These are phyloP conservation scores for Casuarina cunninghamiana DNA, from an alignment of 306 rosid species.

Conservation along the genomic window DNA sequence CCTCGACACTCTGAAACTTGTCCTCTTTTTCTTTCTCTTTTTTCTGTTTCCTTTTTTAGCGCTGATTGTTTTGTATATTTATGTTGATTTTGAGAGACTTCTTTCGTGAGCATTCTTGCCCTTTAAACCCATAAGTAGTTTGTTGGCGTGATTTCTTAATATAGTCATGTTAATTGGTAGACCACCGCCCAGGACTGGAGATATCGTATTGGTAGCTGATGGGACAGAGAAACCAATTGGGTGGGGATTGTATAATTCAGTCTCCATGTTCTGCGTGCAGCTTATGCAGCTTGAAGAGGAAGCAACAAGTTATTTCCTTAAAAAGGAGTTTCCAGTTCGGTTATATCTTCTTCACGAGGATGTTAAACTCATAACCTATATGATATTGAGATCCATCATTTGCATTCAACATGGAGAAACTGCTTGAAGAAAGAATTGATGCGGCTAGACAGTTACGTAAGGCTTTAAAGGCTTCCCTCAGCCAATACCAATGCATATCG, in stretches of 20 bases:
- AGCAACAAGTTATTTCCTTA: slow-evolving; percentile 52
- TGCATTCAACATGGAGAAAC: slow-evolving; percentile 70
- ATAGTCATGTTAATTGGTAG: slow-evolving; percentile 82
- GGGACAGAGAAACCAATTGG: slow-evolving; percentile 84
- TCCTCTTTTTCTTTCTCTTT: not conserved
- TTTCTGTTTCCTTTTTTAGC: not conserved
- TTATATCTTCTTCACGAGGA: slow-evolving; percentile 16
- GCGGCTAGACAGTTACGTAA: slow-evolving; percentile 64
- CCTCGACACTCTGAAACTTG: not conserved
- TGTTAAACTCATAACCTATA: slow-evolving; percentile 21
- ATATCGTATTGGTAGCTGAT: slow-evolving; percentile 77
- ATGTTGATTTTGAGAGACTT: not conserved
- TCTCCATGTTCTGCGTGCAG: slow-evolving; percentile 86
- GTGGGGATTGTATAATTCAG: slow-evolving; percentile 93
- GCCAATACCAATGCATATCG: slow-evolving; percentile 74
- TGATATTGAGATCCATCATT: slow-evolving; percentile 54
- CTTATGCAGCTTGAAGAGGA: slow-evolving; percentile 92
- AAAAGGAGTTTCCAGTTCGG: slow-evolving; percentile 11
- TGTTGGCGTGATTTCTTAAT: not conserved
- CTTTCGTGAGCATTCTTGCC: not conserved
- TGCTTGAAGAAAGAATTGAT: slow-evolving; percentile 66
- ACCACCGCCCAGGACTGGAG: slow-evolving; percentile 92
- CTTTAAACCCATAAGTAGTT: not conserved
- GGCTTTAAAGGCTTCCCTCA: slow-evolving; percentile 78
- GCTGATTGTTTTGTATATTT: not conserved